Evolutionary conservation across 2,329 filamentous ascomycete species (phyloP), one percentile per base, ranked within the genome.

Genomic region (Pyricularia sp.): DNA sequence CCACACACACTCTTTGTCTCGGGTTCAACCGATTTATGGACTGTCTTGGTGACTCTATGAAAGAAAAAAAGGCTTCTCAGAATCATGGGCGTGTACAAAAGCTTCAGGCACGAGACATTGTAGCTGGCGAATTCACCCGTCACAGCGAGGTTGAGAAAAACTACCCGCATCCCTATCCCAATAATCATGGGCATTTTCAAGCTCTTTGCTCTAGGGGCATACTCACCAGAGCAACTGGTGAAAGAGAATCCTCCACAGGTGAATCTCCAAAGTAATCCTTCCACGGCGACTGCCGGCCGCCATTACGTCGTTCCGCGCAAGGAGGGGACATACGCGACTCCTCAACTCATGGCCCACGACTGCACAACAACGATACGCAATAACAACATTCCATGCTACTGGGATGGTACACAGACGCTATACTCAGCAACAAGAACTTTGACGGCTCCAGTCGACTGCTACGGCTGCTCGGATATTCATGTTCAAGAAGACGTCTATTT

Each of bases 351-450:
- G 55, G 55, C 28, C 6, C 55, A 26, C 26, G 55, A 26, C 55
- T 59, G 55, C 55, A 59, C 55, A 7, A 59, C 55, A 9, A 28
- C 24, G 7, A 59, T 67, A 62, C 62, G 65, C 64, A 10, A 62
- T 19, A 10, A 28, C n/a, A 4, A 31, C 33, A n/a, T 44, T 13
- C 60, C 66, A 3, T 67, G 66, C 63, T 19, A 55, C 9, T 65
- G 31, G 62, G 65, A 65, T 30, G 64, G 66, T 13, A 55, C 62
- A 22, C 6, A 63, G 26, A 67, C 66, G 22, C 30, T 64, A n/a
- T 67, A 67, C 61, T 33, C 66, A 9, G 65, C 64, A 35, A 67
- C 66, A 12, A 64, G 33, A 31, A 65, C 62, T 7, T 28, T 60
- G 22, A n/a, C 64, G 31, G 62, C 60, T 24, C 35, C 44, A 22